A percentile compares a stretch with the other conserved stretches of the same genome.
phyloP scores from a whole-genome alignment of 495 filamentous ascomycete species.

The Lophiostoma macrostomum region DNA sequence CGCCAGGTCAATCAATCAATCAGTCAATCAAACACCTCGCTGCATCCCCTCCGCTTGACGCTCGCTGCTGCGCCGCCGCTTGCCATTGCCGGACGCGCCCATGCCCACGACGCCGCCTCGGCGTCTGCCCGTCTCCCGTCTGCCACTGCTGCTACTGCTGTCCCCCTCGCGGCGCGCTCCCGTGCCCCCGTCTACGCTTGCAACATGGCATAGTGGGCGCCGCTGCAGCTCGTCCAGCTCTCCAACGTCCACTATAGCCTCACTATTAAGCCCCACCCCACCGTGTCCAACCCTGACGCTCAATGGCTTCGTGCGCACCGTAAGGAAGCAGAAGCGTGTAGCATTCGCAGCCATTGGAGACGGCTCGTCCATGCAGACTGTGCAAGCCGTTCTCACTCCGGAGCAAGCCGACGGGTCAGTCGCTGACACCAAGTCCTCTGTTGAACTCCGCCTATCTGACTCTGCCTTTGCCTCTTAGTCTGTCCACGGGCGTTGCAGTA shows the following conservation, averaged over 20 bases:
- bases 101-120: slow-evolving; percentile 1
- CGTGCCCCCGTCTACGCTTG: not conserved
- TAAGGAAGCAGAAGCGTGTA: slow-evolving; percentile 78
- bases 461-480: slow-evolving; percentile 45
- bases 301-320: slow-evolving; percentile 77
- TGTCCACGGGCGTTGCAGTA: slow-evolving; percentile 77
- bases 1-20: too few species aligned
- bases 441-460: not conserved
- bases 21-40: too few species aligned
- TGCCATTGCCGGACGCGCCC: not conserved
- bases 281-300: slow-evolving; percentile 50
- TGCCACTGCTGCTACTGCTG: slow-evolving; percentile 8
- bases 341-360: slow-evolving; percentile 85
- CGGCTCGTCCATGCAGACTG: slow-evolving; percentile 72
- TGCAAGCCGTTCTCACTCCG: slow-evolving; percentile 80
- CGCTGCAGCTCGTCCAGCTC: slow-evolving; percentile 28
- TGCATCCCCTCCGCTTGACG: not conserved
- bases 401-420: slow-evolving; percentile 74
- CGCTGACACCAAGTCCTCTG: slow-evolving; percentile 8
- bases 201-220: slow-evolving; percentile 2
- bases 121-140: slow-evolving; percentile 4
- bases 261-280: slow-evolving; percentile 23
- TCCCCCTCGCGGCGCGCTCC: not conserved
- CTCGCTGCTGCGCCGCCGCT: not conserved
- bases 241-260: slow-evolving; percentile 26